Evolutionary conservation across 2,329 filamentous ascomycete genomes (phyloP), one percentile per base, ranked within the genome.

Genomic region (Penicillium sp.): DNA sequence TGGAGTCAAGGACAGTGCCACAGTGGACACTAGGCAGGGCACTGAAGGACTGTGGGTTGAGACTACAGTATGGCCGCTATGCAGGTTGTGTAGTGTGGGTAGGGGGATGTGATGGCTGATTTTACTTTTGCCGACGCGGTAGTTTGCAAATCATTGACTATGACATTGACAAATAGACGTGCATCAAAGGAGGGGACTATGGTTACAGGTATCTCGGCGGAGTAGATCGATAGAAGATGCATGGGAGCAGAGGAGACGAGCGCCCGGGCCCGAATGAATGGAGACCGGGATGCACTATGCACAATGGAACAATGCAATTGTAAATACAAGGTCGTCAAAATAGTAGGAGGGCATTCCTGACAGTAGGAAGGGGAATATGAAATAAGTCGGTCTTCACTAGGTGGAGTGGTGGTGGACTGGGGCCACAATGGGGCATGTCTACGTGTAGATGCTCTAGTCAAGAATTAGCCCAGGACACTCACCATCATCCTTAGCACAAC

Each of bases 391-490:
- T 28, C 25, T 28, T 28, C 25, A 28, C 25, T 3, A 22, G 22
- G 22, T 4, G 22, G 22, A 4, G 22, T 22, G 25, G 25, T 28
- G 25, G 25, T 7, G 6, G n/a, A 48, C 25, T 34, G 10, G 45
- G 45, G n/a, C 45, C n/a, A 20, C 17, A 48, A 48, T 34, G 35
- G 48, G 48, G 11, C 35, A 53, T 63, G 35, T 12, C 58, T 66
- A 75, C 31, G 73, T 75, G 63, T 75, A 75, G 60, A 75, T 75
- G 57, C 73, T 75, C 73, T 72, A 54, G 47, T 25, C 22, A 54
- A 59, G 25, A 4, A 25, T 65, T 68, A 66, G 67, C 39, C 54
- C 25, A 1, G 6, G 11, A 5, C 31, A 31, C 6, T 10, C 31
- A 31, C 28, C 28, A 31, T 31, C 28, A 31, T 31, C 28, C 22